Base-by-base conservation (phyloP, 345 rosid genomes). In the Cardamine resedifolia region DNA sequence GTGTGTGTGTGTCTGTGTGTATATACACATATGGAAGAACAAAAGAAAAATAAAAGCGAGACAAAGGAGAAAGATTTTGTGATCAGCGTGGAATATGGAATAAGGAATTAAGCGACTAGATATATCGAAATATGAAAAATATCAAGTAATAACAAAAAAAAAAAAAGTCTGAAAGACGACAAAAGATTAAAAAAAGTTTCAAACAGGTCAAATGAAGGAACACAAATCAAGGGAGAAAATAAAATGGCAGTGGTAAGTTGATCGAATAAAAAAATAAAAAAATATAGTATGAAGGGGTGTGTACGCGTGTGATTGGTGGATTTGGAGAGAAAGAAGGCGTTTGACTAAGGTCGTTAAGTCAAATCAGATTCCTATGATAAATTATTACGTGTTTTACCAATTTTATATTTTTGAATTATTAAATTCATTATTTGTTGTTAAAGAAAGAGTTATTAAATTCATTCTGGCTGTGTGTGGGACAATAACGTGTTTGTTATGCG, bases 341-440 rank as follows among this genome's bases (percentile, higher is more conserved):
- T 75, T 68, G 74, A 75, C 70, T 62, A 19, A 5, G 18, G 70
- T 76, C 49, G 53, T 55, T 55, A 69, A 69, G 79, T 76, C 79
- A 76, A 69, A 76, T 62, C 70, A 62, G 31, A 69, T 62, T 75
- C 62, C 16, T 68, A 53, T 58, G 30, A 66, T 68, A 30, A 74
- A n/a, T 21, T 50, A 48, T 19, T 58, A 33, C 34, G 21, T 31
- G 64, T 44, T 58, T 66, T 36, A 51, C 57, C 28, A 75, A 9
- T 28, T 74, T 66, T 39, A 51, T 11, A 28, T 59, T 60, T 31
- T 8, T 7, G 5, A 55, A 30, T 59, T 66, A 39, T 52, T 28
- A 55, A 66, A 38, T 49, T 58, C 61, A 50, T 20, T 16, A n/a
- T 30, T 30, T 30, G 30, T 28, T 30, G 33, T 30, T 1, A 30